Evolutionary conservation across 208 protist species (phyloP), one percentile per base, ranked within the genome.

Genomic region (Crithidia mellificae): DNA sequence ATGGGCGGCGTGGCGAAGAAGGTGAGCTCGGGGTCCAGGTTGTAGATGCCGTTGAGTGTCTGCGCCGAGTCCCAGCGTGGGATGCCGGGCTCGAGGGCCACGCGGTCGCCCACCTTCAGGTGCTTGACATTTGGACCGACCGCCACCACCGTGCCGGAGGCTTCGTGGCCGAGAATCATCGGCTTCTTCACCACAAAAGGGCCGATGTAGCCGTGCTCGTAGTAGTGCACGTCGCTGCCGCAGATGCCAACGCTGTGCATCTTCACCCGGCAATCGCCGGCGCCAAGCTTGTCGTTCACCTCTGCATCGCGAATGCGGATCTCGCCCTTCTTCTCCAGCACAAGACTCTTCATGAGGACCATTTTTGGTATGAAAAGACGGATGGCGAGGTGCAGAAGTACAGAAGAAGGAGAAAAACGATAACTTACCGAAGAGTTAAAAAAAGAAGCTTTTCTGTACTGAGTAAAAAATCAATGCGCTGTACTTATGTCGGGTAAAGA

Each of bases 1-100:
- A 84, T 53, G 22, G 87, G 87, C 32, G 87, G 87, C 24, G 87
- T 93, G 12, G 87, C 87, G 41, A 77, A 85, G 77, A 93, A 93
- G 24, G 64, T 70, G 24, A 93, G 58, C n/a, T 84, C 68, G 27
- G 82, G 82, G 62, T 87, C 87, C 14, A 93, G 62, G 59, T 91
- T 93, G 78, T 93, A 93, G 55, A 81, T 24, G 24, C 87, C 87
- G 34, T 55, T 68, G 20, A 80, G 80, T 46, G 81, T 88, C 68
- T 84, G 65, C 66, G 49, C 46, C 14, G 83, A 89, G 19, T 71
- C 62, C 73, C 69, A 81, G 76, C 81, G 82, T 1, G 81, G 81
- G 44, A 92, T 83, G 41, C 88, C 85, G 11, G 85, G 81, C 72
- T 94, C 88, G 49, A 91, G 68, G 20, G 83, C 80, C 9, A 93